phyloP scores from a whole-genome alignment of 768 basidiomycete genomes.

The Tylopilus rubrobrunneus region DNA sequence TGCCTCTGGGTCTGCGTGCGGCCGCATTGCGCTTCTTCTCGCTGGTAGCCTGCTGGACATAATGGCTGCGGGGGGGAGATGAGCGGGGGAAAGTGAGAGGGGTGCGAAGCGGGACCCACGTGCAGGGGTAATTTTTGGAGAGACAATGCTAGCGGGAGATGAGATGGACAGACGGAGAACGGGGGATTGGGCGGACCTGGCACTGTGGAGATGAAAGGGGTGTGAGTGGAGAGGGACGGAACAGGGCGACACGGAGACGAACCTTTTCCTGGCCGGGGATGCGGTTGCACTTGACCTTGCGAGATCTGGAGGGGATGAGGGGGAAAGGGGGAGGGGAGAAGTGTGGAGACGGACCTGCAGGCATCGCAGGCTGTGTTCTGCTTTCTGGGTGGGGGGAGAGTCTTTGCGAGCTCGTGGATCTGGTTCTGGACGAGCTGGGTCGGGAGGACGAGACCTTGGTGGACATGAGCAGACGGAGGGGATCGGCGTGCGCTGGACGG shows the following conservation, averaged over 20 bases:
- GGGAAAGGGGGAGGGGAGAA: neutral
- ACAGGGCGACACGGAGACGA: constrained; percentile 20
- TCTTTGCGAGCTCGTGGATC: constrained; percentile 77
- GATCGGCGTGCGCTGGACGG: neutral
- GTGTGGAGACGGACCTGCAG: constrained; percentile 56
- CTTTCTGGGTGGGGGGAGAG: constrained; percentile 79
- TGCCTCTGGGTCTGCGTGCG: constrained; percentile 62
- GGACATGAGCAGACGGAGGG: neutral
- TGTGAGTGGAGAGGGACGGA: constrained; percentile 7
- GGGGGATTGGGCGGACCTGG: constrained; percentile 46
- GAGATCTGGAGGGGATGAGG: constrained; percentile 43
- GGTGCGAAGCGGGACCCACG: constrained; percentile 49
- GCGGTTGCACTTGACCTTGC: constrained; percentile 88
- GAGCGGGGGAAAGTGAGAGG: constrained; percentile 16
- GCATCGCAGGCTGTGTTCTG: constrained; percentile 94
- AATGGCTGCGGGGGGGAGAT: constrained; percentile 48
- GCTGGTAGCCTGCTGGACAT: constrained; percentile 78
- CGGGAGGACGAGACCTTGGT: constrained; percentile 57
- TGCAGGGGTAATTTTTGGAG: constrained; percentile 89
- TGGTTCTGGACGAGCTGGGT: constrained; percentile 72
- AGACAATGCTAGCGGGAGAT: constrained; percentile 61
- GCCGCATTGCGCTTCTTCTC: constrained; percentile 72
- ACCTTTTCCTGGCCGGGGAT: constrained; percentile 82
- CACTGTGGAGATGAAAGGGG: constrained; percentile 43
- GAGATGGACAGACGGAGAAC: constrained; percentile 3